Evolutionary conservation across 2,329 filamentous ascomycete species (phyloP).

Genomic region (Epichloe glyceriae): DNA sequence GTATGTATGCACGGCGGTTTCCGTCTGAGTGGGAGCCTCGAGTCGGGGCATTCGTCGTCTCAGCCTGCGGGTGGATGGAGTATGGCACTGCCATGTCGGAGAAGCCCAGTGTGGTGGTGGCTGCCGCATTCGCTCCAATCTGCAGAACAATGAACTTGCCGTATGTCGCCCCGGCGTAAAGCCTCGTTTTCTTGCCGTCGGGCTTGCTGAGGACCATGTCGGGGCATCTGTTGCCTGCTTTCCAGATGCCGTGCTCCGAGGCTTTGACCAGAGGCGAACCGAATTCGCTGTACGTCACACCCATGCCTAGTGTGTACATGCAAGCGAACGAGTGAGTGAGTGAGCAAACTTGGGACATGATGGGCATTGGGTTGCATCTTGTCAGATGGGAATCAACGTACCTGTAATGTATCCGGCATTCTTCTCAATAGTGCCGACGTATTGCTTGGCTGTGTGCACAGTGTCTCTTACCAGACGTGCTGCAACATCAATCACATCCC

Average conservation of each 20-base stretch:
- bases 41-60: neutral
- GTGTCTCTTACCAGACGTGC: slow-evolving; percentile 33
- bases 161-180: slow-evolving; percentile 21
- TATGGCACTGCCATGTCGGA: slow-evolving; percentile 4
- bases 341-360: neutral
- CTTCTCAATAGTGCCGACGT: slow-evolving; percentile 32
- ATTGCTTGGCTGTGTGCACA: slow-evolving; percentile 27
- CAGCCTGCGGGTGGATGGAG: neutral
- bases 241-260: slow-evolving; percentile 23
- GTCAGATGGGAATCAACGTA: slow-evolving; percentile 8
- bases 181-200: slow-evolving; percentile 9
- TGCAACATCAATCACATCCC: slow-evolving; percentile 33
- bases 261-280: slow-evolving; percentile 22
- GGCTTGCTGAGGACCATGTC: slow-evolving; percentile 18
- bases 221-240: slow-evolving; percentile 24
- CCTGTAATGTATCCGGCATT: slow-evolving; percentile 37
- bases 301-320: slow-evolving; percentile 19
- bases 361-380: neutral
- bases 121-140: slow-evolving; percentile 6
- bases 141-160: slow-evolving; percentile 19
- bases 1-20: slow-evolving; percentile 10
- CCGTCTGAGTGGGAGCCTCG: neutral
- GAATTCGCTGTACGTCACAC: slow-evolving; percentile 25
- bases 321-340: neutral
- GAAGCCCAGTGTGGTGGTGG: slow-evolving; percentile 2